Evolutionary conservation across 345 rosid genomes (phyloP), one percentile per base, ranked within the genome.

Genomic region (Streptanthus diversifolius): DNA sequence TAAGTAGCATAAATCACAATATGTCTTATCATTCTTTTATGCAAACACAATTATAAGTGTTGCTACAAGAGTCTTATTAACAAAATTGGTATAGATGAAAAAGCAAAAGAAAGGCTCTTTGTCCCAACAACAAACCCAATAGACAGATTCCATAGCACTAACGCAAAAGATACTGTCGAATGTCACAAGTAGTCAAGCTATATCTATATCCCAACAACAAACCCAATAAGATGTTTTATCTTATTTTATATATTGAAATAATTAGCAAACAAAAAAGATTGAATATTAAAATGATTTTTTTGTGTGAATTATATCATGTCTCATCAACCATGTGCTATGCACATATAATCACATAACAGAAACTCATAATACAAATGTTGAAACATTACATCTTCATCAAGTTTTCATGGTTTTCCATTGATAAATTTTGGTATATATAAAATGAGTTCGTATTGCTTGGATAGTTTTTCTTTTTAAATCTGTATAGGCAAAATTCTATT

Each of bases 41-140:
- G 25, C 22, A 35, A 35, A 48, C 49, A 41, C 39, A 63, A 54
- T 9, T 21, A 6, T 40, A 8, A 22, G 19, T 15, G 57, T 3
- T 32, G 25, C 40, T 43, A 40, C 30, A 30, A 32, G 15, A 19
- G 53, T 18, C 30, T 40, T 39, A 60, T 10, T 43, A 54, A 44
- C 19, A 73, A 55, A 9, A 37, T 48, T 74, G 43, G 35, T 51
- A 33, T 10, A 2, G 35, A 48, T 48, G 53, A 58, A 48, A 52
- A 66, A 59, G 61, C 22, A 18, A 67, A 59, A 60, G 48, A 33
- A 41, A 24, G 49, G 17, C 41, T 30, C 61, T 40, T 21, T 68
- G 79, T 54, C 79, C 70, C 70, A 75, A 68, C 64, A 62, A 43
- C 59, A 43, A 32, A 53, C 79, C 74, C 79, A 68, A 53, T 61